Percentiles rank a stretch among this genome's conserved stretches.
These are phyloP conservation scores for Amylostereum areolatum DNA, from an alignment of 1,284 basidiomycete species.

Conservation along the genomic window DNA sequence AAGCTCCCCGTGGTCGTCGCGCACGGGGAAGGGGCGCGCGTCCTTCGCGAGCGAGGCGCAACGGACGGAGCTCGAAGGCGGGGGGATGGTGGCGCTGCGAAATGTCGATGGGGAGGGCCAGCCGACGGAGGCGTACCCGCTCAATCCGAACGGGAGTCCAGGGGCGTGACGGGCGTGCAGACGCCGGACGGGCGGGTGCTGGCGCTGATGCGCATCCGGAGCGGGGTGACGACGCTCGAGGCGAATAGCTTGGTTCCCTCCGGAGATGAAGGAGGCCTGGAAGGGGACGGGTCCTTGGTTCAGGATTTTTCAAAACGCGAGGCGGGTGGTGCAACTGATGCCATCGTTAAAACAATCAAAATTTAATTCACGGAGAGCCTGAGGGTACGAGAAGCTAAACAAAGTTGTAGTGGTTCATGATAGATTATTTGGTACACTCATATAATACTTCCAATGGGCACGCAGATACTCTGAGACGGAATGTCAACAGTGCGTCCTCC, in stretches of 20 bases:
- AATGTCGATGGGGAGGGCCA: constrained; percentile 70
- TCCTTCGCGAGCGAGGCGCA: constrained; percentile 51
- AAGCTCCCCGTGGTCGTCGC: constrained; percentile 90
- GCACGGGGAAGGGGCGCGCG: constrained; percentile 91
- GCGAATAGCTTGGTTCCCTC: constrained; percentile 86
- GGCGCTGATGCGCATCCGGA: constrained; percentile 95
- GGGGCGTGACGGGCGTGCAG: constrained; percentile 87
- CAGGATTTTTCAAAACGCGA: constrained; percentile 91
- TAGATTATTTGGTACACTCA: too few species aligned
- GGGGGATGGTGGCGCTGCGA: constrained; percentile 61
- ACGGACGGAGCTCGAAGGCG: constrained; percentile 34
- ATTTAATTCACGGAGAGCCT: too few species aligned
- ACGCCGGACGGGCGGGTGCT: constrained; percentile 84
- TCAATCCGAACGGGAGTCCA: constrained; percentile 93
- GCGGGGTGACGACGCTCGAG: constrained; percentile 67
- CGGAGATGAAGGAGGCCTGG: constrained; percentile 49
- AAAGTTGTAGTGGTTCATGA: too few species aligned
- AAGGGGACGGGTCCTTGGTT: constrained; percentile 88
- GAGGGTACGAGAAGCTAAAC: too few species aligned
- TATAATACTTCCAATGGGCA: too few species aligned
- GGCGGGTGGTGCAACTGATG: constrained; percentile 41
- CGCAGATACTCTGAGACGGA: too few species aligned
- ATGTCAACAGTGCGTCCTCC: too few species aligned
- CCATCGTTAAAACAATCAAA: too few species aligned
- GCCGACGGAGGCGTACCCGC: constrained; percentile 77